These are phyloP conservation scores for Adiantum capillusveneris DNA, from an alignment of 75 land plant genomes.

Conservation along the genomic window DNA sequence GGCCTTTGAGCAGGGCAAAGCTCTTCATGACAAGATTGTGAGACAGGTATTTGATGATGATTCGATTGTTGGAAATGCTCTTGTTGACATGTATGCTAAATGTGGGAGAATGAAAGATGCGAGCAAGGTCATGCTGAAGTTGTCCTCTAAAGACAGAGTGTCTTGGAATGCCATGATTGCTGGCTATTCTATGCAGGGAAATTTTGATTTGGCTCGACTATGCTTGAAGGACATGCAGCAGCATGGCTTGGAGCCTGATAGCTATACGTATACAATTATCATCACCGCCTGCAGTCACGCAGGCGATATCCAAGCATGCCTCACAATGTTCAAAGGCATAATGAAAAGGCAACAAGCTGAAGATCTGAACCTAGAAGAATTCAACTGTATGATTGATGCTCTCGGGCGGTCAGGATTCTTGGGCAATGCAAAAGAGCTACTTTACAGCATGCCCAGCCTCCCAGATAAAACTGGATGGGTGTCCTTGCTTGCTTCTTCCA, in stretches of 20 bases:
- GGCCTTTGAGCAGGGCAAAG: constrained; percentile 12
- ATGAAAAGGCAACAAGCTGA: too few relatives aligned
- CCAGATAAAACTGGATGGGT: too few relatives aligned
- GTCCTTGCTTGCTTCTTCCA: too few relatives aligned
- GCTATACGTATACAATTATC: too few relatives aligned
- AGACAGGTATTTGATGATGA: constrained; percentile 12
- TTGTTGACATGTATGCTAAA: constrained; percentile 18
- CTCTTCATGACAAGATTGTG: constrained; percentile 6
- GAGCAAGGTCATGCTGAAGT: constrained; percentile 12
- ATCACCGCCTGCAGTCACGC: too few relatives aligned
- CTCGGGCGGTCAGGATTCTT: too few relatives aligned
- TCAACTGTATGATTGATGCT: too few relatives aligned
- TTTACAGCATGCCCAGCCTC: too few relatives aligned
- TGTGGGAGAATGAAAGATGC: constrained; percentile 22
- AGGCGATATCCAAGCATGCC: too few relatives aligned
- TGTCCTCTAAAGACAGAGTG: neutral
- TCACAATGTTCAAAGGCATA: too few relatives aligned
- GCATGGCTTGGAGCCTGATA: neutral
- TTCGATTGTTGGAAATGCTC: constrained; percentile 12
- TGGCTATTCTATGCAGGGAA: constrained; percentile 2
- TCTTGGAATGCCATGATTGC: constrained; percentile 3
- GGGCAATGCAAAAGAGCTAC: too few relatives aligned
- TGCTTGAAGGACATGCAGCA: neutral
- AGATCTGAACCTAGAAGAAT: too few relatives aligned
- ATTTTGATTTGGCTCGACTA: neutral